Conservation (phyloP, 2,329 filamentous ascomycete genomes). For the Colletotrichum chlorophyti region DNA sequence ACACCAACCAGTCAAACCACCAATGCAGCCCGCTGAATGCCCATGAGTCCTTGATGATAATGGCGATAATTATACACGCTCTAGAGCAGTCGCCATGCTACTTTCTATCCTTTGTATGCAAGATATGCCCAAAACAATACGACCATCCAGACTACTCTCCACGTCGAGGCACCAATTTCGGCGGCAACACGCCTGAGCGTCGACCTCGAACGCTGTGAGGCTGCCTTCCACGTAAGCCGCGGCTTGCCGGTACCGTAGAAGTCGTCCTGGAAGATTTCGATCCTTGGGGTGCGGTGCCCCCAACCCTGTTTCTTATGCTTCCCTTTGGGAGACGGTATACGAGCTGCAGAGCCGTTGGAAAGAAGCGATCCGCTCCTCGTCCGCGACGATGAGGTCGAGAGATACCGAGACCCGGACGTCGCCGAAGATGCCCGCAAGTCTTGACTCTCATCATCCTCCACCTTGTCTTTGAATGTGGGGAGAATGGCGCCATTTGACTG, state of each 20-base stretch:
- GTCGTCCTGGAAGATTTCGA: conserved; percentile 58
- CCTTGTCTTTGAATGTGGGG: conserved; percentile 61
- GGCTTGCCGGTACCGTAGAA: conserved; percentile 50
- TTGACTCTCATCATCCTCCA: conserved; percentile 51
- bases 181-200: conserved; percentile 55
- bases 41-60: neutral
- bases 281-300: conserved; percentile 54
- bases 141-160: conserved; percentile 69
- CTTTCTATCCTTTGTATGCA: conserved; percentile 64
- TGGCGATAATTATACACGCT: conserved; percentile 15
- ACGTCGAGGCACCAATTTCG: conserved; percentile 68
- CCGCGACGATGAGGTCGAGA: conserved; percentile 34
- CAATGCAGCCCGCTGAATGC: conserved; percentile 25
- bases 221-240: conserved; percentile 37
- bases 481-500: conserved; percentile 40
- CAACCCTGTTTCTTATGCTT: conserved; percentile 50
- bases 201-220: conserved; percentile 36
- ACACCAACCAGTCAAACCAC: neutral
- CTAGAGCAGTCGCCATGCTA: neutral
- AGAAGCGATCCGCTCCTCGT: conserved; percentile 35
- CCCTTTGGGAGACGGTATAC: conserved; percentile 34
- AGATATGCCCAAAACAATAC: conserved; percentile 72
- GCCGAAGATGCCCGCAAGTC: conserved; percentile 34
- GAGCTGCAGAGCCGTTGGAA: conserved; percentile 31
- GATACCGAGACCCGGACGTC: conserved; percentile 42